Evolutionary conservation across 2,329 filamentous ascomycete genomes (phyloP).

Genomic region (Zopfia rhizophila): DNA sequence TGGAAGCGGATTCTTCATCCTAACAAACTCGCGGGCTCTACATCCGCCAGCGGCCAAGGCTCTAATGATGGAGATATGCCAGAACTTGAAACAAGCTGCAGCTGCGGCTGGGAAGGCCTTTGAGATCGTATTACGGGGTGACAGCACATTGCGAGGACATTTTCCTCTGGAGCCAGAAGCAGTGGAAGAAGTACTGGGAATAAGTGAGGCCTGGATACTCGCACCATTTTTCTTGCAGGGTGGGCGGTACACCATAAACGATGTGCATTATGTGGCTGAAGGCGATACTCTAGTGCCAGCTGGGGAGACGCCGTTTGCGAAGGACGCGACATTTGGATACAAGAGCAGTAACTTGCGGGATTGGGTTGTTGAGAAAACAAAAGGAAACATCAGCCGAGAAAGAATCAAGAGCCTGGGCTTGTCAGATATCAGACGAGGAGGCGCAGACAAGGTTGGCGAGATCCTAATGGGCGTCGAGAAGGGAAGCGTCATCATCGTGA

Average conservation of each 20-base stretch:
- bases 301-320: constrained; percentile 65
- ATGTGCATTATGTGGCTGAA: constrained; percentile 69
- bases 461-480: constrained; percentile 51
- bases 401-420: constrained; percentile 59
- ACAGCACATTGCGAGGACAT: constrained; percentile 67
- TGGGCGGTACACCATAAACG: constrained; percentile 65
- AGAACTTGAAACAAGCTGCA: constrained; percentile 60
- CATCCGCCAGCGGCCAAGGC: constrained; percentile 59
- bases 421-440: constrained; percentile 60
- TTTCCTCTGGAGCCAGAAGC: constrained; percentile 67
- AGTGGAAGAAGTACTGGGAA: constrained; percentile 61
- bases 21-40: constrained; percentile 68
- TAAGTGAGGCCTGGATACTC: constrained; percentile 64
- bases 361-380: constrained; percentile 66
- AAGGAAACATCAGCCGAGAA: constrained; percentile 52
- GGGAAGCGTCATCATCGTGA: constrained; percentile 61
- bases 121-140: constrained; percentile 67
- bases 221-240: constrained; percentile 70
- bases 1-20: constrained; percentile 66
- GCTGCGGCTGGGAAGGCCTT: constrained; percentile 53
- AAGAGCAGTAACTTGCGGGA: constrained; percentile 63
- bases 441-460: constrained; percentile 54
- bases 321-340: constrained; percentile 68
- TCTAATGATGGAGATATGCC: constrained; percentile 63
- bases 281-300: constrained; percentile 62